A percentile compares a stretch with the other conserved stretches of the same genome.
These are phyloP conservation scores for Zanthoxylum bungeanum DNA, from an alignment of 345 rosid species.

Conservation along the genomic window DNA sequence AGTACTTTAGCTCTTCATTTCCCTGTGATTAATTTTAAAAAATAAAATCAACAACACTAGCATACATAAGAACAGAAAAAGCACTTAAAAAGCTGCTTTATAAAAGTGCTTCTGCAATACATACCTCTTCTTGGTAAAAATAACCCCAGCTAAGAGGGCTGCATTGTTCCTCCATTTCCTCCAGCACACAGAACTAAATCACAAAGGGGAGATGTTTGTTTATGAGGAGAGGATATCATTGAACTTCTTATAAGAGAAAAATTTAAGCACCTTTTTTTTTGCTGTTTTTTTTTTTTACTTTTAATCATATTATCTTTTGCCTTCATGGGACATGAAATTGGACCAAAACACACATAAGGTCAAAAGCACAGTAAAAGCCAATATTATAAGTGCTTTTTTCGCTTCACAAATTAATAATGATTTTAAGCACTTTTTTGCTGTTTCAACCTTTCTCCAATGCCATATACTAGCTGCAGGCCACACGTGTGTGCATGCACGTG, in stretches of 20 bases:
- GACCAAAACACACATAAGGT: conserved; percentile 25
- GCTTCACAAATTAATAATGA: conserved; percentile 13
- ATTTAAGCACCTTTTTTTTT: not conserved
- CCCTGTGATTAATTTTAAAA: conserved; percentile 43
- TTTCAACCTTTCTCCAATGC: conserved; percentile 14
- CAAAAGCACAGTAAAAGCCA: conserved; percentile 28
- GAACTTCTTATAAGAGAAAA: conserved; percentile 28
- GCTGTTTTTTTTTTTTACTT: conserved; percentile 1
- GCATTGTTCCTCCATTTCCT: conserved; percentile 49
- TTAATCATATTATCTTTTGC: not conserved
- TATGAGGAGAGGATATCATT: not conserved
- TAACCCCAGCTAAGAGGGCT: conserved; percentile 33
- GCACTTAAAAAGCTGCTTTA: not conserved
- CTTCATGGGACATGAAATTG: conserved; percentile 31
- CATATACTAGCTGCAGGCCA: conserved; percentile 2
- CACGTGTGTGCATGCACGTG: conserved; percentile 1
- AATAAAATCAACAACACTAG: not conserved
- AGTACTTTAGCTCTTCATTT: conserved; percentile 42
- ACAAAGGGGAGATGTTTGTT: not conserved
- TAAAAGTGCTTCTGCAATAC: not conserved
- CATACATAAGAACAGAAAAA: not conserved
- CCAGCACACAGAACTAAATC: too few species aligned
- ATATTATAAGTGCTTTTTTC: conserved; percentile 3
- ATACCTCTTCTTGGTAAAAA: conserved; percentile 40
- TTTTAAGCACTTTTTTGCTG: too few species aligned